Conservation (phyloP, 371 early-diverging fungal genomes). For the Mucor indicus region DNA sequence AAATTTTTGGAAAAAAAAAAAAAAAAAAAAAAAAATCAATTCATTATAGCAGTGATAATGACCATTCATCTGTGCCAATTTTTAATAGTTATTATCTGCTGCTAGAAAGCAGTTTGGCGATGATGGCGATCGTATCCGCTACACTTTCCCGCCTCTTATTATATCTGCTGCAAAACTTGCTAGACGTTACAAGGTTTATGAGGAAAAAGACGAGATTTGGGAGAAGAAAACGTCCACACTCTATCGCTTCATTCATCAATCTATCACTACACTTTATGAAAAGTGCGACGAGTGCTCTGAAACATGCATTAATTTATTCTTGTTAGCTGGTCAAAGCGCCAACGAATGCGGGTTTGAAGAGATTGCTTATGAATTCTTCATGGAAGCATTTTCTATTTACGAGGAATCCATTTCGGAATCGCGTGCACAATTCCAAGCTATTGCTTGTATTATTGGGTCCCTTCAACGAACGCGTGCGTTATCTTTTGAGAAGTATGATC, state of each 20-base stretch:
- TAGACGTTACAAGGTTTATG: constrained; percentile 48
- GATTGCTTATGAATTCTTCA: constrained; percentile 88
- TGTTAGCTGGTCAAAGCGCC: constrained; percentile 80
- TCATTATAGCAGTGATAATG: too few species aligned
- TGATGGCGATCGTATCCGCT: constrained; percentile 83
- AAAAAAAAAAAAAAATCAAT: constrained; percentile 4
- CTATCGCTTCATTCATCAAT: constrained; percentile 74
- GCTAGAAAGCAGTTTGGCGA: constrained; percentile 78
- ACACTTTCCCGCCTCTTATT: constrained; percentile 84
- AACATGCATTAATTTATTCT: constrained; percentile 71
- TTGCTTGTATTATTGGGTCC: constrained; percentile 78
- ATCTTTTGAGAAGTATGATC: too few species aligned
- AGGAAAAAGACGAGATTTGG: constrained; percentile 60
- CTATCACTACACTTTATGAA: constrained; percentile 61
- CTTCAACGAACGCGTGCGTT: constrained; percentile 74
- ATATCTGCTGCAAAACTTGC: constrained; percentile 68
- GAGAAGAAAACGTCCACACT: constrained; percentile 62
- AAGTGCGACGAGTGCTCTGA: constrained; percentile 71
- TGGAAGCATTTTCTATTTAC: constrained; percentile 89
- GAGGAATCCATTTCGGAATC: constrained; percentile 90
- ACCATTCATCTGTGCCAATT: too few species aligned
- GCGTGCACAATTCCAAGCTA: constrained; percentile 79
- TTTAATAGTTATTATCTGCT: constrained; percentile 61
- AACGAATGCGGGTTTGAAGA: constrained; percentile 83
- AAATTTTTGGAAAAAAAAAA: too few species aligned